A percentile compares a stretch with the other conserved stretches of the same genome.
These are phyloP conservation scores for Brassica incana DNA, from an alignment of 345 rosid species.

Conservation along the genomic window DNA sequence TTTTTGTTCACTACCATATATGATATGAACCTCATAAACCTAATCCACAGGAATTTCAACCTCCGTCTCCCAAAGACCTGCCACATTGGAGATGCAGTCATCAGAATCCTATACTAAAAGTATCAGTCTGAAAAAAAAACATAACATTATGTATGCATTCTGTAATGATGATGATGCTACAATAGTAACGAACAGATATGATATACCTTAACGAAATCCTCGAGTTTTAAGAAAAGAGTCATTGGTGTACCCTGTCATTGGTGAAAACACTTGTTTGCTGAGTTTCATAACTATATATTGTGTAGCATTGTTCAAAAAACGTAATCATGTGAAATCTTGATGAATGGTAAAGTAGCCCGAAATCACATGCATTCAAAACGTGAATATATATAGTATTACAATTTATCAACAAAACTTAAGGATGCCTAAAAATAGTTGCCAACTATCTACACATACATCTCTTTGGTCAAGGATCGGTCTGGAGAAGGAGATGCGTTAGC, in stretches of 20 bases:
- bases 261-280: not conserved
- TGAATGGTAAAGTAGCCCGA: not conserved
- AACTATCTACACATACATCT: constrained; percentile 47
- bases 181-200: constrained; percentile 9
- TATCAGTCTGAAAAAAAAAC: not conserved
- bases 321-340: not conserved
- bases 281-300: not conserved
- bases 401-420: not conserved
- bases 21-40: constrained; percentile 1
- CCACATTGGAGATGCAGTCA: not conserved
- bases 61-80: constrained; percentile 84
- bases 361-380: not conserved
- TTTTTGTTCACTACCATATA: too few species aligned
- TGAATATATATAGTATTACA: not conserved
- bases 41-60: constrained; percentile 83
- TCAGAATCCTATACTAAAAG: not conserved
- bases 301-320: not conserved
- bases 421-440: not conserved
- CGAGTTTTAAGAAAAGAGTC: constrained; percentile 52
- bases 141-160: not conserved
- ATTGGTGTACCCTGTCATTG: too few species aligned
- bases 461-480: constrained; percentile 69
- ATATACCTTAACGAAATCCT: constrained; percentile 55
- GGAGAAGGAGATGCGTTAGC: constrained; percentile 73
- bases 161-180: not conserved